Evolutionary conservation across 495 filamentous ascomycete genomes (phyloP).

Genomic region (Pseudevernia furfuracea): DNA sequence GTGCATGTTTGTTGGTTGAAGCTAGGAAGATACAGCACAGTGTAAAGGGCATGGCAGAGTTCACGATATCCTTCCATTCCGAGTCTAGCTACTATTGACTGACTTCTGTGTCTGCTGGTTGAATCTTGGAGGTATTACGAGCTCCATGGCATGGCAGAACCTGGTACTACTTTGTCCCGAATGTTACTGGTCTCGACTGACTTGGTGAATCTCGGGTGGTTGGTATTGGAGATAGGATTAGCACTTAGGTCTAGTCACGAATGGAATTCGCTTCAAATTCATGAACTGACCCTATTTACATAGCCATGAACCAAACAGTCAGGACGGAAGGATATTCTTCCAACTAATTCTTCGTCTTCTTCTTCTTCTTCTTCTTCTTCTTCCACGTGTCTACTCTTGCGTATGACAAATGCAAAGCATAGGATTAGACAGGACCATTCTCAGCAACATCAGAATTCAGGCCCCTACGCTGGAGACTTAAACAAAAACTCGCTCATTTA

Average conservation of each 20-base stretch:
- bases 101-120: background rate
- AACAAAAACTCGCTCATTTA: background rate
- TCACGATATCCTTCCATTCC: background rate
- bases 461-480: background rate
- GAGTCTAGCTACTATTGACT: background rate
- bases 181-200: too few relatives aligned
- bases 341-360: background rate
- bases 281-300: background rate
- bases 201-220: background rate
- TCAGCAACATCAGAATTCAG: background rate
- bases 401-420: background rate
- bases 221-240: background rate
- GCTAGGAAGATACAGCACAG: background rate
- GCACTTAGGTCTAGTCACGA: background rate
- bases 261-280: background rate
- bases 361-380: background rate
- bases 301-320: background rate
- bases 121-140: background rate
- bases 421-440: background rate
- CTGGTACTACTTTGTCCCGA: background rate
- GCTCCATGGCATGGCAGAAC: background rate
- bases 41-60: background rate
- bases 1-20: background rate
- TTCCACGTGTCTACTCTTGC: background rate
- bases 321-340: background rate